These are phyloP conservation scores for Penicillium paneum DNA, from an alignment of 2,329 filamentous ascomycete species.

Conservation along the genomic window DNA sequence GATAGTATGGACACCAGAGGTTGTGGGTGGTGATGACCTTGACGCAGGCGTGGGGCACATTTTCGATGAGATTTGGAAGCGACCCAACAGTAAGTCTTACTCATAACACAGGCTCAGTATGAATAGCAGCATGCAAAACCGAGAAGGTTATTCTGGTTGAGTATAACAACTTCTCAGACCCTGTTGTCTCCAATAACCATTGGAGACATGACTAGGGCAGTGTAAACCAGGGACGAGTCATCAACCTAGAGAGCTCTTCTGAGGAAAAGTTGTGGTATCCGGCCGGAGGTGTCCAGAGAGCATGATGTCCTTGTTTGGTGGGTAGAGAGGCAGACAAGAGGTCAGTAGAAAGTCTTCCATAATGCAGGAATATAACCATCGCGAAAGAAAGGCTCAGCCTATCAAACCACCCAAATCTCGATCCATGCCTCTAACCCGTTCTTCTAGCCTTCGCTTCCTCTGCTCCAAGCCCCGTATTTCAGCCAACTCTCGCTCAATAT, in stretches of 20 bases:
- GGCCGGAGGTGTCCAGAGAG: neutral
- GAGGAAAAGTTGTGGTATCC: neutral
- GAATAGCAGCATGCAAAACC: neutral
- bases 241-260: neutral
- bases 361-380: neutral
- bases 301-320: neutral
- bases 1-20: neutral
- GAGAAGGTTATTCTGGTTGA: neutral
- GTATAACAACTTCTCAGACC: neutral
- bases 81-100: neutral
- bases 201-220: neutral
- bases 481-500: slow-evolving; percentile 47
- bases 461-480: slow-evolving; percentile 61
- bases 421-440: slow-evolving; percentile 65
- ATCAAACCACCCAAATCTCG: slow-evolving; percentile 63
- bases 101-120: neutral
- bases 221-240: neutral
- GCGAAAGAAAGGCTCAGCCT: slow-evolving; percentile 38
- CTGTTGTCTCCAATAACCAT: neutral
- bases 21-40: neutral
- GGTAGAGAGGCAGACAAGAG: neutral
- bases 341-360: neutral
- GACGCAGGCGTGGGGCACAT: neutral
- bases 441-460: slow-evolving; percentile 61
- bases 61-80: neutral